These are phyloP conservation scores for Didymella lethalis DNA, from an alignment of 2,329 filamentous ascomycete genomes.

Conservation along the genomic window DNA sequence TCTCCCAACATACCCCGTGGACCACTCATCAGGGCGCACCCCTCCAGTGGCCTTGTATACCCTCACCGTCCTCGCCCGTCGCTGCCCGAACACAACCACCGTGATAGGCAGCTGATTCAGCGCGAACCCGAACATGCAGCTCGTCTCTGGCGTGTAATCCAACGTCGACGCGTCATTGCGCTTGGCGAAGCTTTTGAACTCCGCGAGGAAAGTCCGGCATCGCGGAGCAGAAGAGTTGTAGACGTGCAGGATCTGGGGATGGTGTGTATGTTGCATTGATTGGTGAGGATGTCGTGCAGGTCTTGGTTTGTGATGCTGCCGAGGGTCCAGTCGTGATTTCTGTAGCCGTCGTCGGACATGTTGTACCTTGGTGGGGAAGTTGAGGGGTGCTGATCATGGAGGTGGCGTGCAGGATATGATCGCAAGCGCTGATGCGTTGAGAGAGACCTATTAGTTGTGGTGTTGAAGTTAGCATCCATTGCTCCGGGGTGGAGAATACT, in stretches of 20 bases:
- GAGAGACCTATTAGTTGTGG: neutral
- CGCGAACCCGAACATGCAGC: slow-evolving; percentile 8
- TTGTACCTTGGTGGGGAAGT: neutral
- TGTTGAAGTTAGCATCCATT: neutral
- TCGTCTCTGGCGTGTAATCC: slow-evolving; percentile 6
- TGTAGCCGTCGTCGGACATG: neutral
- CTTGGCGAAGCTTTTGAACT: neutral
- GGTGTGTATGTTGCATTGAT: neutral
- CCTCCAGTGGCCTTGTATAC: no score
- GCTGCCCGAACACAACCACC: slow-evolving; percentile 2
- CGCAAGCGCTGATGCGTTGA: neutral
- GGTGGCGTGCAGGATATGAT: neutral
- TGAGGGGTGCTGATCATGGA: no score
- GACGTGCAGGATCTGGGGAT: neutral
- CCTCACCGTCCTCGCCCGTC: slow-evolving; percentile 2
- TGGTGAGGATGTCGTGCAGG: slow-evolving; percentile 1
- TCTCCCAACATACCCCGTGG: no score
- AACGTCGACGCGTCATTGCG: neutral
- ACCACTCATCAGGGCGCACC: neutral
- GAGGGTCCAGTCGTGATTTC: neutral
- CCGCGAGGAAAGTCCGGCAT: neutral
- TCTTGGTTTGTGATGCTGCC: slow-evolving; percentile 3
- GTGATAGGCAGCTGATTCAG: slow-evolving; percentile 3
- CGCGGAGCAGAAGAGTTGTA: slow-evolving; percentile 1
- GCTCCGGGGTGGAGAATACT: slow-evolving; percentile 8